Base-by-base conservation (phyloP, 495 filamentous ascomycete genomes). In the Penicillium argentinense region DNA sequence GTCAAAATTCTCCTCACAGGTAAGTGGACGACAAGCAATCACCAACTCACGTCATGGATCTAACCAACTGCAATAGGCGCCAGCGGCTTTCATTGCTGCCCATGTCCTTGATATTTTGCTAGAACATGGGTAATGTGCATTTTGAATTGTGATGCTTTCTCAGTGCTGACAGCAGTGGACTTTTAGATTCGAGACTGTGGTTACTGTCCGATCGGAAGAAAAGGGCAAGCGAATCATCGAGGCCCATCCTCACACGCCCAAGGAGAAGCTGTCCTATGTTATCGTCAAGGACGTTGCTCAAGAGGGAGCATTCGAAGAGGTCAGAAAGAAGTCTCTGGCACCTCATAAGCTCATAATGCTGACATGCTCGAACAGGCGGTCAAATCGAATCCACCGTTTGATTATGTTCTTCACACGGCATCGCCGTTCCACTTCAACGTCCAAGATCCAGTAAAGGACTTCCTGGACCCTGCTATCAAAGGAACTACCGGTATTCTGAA, bases 401-500 rank as follows among this genome's bases (percentile, higher is more conserved):
- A 92, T 48, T 85, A 82, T 49, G 89, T 97, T 18, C 72, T 96
- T 37, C 91, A 97, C 66, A 95, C 89, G 1, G 91, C 92, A 2
- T 86, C 82, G 9, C 90, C 91, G 3, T 95, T 95, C 71, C 87
- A 91, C 62, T 87, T 79, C 71, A 80, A 81, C 12, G 73, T 77
- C 34, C 73, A 72, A 16, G 87, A 96, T 60, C 77, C 86, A 6
- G 73, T 89, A 51, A 93, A 82, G 50, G 87, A 96, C 33, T 78
- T 97, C 30, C 64, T 96, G 33, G 87, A 93, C 51, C 89, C 90
- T 0, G 90, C 90, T 0, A 77, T 95, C 49, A 86, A 84, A 59
- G 92, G 92, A 30, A 97, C 91, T 4, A 89, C 83, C 1, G 80
- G 82, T 9, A 82, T 97, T 43, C 69, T 97, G 33, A 78, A 80